Percentiles rank a stretch among this genome's conserved stretches.
Evolutionary conservation across 176 grass and related monocot species (phyloP).

Genomic region (Triticum aestivum): IWGSC_CS_RefSeq_v2.1 NC_057805.1:80115405-80115904

Average conservation of each 20-base stretch:
- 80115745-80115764: background rate
- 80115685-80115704: background rate
- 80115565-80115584: conserved; percentile 99
- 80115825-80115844: conserved; percentile 89
- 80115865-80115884: background rate
- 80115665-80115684: background rate
- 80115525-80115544: conserved; percentile 98
- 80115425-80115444: background rate
- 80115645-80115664: conserved; percentile 7
- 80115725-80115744: background rate
- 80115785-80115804: conserved; percentile 99
- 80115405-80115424: background rate
- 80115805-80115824: conserved; percentile 90
- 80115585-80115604: conserved; percentile 40
- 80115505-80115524: conserved; percentile 90
- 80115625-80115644: too few species aligned
- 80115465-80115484: conserved; percentile 96
- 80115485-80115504: conserved; percentile 98
- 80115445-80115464: background rate
- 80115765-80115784: conserved; percentile 21
- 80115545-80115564: conserved; percentile 94
- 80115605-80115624: too few species aligned
- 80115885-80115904: conserved; percentile 4
- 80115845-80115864: background rate
- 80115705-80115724: background rate